Evolutionary conservation across 805 yeast species (phyloP).

Genomic region (Yarrowia yakushimensis): DNA sequence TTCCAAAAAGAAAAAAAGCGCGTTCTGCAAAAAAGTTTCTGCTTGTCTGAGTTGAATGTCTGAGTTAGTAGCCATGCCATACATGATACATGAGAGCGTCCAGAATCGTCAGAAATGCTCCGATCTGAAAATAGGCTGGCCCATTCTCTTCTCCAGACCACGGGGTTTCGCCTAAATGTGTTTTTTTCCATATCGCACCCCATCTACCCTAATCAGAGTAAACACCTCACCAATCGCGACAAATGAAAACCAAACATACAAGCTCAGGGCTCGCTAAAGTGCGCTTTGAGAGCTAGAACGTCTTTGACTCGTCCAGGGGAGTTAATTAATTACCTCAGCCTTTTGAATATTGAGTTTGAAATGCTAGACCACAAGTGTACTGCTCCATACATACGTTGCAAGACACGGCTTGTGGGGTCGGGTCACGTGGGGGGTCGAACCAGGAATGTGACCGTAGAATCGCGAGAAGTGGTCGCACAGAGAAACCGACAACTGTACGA

Average conservation of each 20-base stretch:
- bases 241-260: not conserved
- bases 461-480: not conserved
- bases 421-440: not conserved
- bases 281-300: not conserved
- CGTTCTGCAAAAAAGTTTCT: too few relatives aligned
- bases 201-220: too few relatives aligned
- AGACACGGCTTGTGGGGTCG: not conserved
- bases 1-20: too few relatives aligned
- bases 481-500: too few relatives aligned
- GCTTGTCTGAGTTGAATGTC: too few relatives aligned
- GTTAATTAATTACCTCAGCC: constrained; percentile 6
- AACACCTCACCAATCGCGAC: not conserved
- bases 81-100: too few relatives aligned
- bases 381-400: not conserved
- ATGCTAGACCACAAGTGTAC: constrained; percentile 5
- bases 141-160: not conserved
- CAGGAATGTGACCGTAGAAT: not conserved
- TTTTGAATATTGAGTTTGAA: constrained; percentile 11
- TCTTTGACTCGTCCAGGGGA: not conserved
- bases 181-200: not conserved
- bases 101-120: too few relatives aligned
- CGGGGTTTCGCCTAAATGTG: not conserved
- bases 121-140: too few relatives aligned
- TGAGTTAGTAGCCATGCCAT: too few relatives aligned
- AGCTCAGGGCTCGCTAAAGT: not conserved